Evolutionary conservation across 2,329 filamentous ascomycete genomes (phyloP).

Genomic region (Neoscytalidium dimidiatum): DNA sequence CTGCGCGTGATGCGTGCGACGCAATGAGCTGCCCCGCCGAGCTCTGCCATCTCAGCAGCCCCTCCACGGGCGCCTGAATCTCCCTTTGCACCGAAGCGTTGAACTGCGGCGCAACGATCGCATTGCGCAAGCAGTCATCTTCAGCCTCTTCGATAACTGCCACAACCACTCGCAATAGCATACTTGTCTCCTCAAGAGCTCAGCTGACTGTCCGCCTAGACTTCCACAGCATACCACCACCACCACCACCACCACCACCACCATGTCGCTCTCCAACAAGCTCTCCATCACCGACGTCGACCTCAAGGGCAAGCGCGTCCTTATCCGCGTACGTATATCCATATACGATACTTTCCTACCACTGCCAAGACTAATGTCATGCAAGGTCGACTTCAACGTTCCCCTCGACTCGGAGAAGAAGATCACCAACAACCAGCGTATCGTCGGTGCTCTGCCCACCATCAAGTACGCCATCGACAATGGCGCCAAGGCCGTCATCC

Average conservation of each 20-base stretch:
- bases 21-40: not conserved
- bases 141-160: not conserved
- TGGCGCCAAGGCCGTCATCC: conserved; percentile 86
- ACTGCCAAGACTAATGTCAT: not conserved
- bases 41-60: conserved; percentile 2
- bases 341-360: not conserved
- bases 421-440: conserved; percentile 97
- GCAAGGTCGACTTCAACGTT: conserved; percentile 98
- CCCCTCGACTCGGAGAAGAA: conserved; percentile 91
- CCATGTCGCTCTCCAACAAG: conserved; percentile 98
- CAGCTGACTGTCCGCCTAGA: not conserved
- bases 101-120: not conserved
- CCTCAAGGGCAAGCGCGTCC: conserved; percentile 95
- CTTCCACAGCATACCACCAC: not conserved
- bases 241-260: conserved; percentile 5
- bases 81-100: not conserved
- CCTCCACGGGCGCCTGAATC: conserved; percentile 4
- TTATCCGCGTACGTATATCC: conserved; percentile 79
- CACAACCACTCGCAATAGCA: not conserved
- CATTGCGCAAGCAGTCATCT: not conserved
- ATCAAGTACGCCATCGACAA: conserved; percentile 93
- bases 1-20: not conserved
- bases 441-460: conserved; percentile 90
- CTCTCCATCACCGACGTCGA: conserved; percentile 95
- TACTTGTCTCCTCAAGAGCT: too few relatives aligned